These are phyloP conservation scores for Claviceps sp. DNA, from an alignment of 2,329 filamentous ascomycete species.

Conservation along the genomic window DNA sequence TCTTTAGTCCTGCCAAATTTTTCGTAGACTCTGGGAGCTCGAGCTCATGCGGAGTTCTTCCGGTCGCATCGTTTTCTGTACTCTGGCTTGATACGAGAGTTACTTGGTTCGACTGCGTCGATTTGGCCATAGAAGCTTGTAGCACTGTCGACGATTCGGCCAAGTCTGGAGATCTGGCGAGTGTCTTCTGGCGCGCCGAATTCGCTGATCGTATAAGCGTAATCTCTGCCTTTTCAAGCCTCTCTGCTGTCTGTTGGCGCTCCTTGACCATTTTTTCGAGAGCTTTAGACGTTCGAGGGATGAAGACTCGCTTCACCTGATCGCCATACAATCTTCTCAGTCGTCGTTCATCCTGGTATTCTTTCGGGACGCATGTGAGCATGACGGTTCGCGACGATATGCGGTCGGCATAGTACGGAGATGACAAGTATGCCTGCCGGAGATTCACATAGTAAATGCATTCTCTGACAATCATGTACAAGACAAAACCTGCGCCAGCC, in stretches of 20 bases:
- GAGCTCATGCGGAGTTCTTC: conserved; percentile 3
- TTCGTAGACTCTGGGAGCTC: conserved; percentile 5
- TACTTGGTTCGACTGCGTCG: conserved; percentile 3
- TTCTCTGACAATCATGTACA: conserved; percentile 79
- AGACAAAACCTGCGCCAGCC: conserved; percentile 54
- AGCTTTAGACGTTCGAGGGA: conserved; percentile 62
- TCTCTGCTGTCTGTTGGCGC: conserved; percentile 65
- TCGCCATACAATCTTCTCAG: conserved; percentile 71
- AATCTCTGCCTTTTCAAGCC: conserved; percentile 77
- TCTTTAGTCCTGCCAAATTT: background rate
- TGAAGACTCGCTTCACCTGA: conserved; percentile 72
- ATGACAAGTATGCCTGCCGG: conserved; percentile 81
- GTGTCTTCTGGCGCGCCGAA: conserved; percentile 44
- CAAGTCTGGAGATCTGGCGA: conserved; percentile 1
- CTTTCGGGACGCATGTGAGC: conserved; percentile 69
- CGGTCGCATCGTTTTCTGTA: background rate
- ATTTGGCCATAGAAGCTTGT: background rate
- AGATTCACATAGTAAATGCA: conserved; percentile 86
- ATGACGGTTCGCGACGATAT: conserved; percentile 85
- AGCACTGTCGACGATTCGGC: background rate
- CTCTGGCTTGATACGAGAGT: conserved; percentile 1
- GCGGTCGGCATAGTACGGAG: conserved; percentile 69
- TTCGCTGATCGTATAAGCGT: conserved; percentile 73
- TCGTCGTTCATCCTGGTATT: conserved; percentile 65
- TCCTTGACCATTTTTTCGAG: conserved; percentile 72